These are phyloP conservation scores for Cryptosporidium canis DNA, from an alignment of 169 alveolate species.

Conservation along the genomic window DNA sequence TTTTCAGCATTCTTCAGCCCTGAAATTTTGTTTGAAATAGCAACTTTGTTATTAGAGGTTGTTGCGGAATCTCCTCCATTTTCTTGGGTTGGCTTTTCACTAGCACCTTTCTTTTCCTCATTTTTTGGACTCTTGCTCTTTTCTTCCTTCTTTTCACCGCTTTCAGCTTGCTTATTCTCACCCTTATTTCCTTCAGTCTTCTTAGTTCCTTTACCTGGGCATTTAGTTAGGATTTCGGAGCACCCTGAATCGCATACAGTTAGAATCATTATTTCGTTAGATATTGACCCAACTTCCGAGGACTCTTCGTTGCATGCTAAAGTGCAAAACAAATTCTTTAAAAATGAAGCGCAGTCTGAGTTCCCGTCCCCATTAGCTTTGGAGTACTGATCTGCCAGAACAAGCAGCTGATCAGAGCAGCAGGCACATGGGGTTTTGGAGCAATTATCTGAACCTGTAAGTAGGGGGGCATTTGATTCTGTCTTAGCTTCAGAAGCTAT, in stretches of 20 bases:
- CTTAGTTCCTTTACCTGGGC: neutral
- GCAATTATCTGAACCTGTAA: slow-evolving; percentile 50
- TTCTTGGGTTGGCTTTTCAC: neutral
- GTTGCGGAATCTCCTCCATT: neutral
- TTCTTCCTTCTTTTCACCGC: neutral
- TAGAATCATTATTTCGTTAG: slow-evolving; percentile 34
- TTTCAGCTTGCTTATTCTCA: neutral
- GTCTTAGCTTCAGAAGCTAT: slow-evolving; percentile 53
- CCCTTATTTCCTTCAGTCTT: neutral
- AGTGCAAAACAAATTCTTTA: slow-evolving; percentile 63
- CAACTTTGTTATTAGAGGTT: neutral
- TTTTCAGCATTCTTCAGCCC: neutral
- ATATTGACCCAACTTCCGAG: slow-evolving; percentile 37
- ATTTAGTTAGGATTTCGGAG: slow-evolving; percentile 32
- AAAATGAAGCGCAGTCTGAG: slow-evolving; percentile 19
- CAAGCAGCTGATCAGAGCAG: slow-evolving; percentile 43
- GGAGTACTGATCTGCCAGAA: slow-evolving; percentile 45
- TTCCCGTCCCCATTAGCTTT: neutral
- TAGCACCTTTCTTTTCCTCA: neutral
- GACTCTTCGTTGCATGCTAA: slow-evolving; percentile 70
- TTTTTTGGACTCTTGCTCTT: neutral
- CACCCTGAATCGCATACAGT: slow-evolving; percentile 61
- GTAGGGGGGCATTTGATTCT: neutral
- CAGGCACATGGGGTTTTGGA: slow-evolving; percentile 59
- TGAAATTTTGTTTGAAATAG: neutral